These are phyloP conservation scores for Geum urbanum DNA, from an alignment of 306 rosid species.

Conservation along the genomic window DNA sequence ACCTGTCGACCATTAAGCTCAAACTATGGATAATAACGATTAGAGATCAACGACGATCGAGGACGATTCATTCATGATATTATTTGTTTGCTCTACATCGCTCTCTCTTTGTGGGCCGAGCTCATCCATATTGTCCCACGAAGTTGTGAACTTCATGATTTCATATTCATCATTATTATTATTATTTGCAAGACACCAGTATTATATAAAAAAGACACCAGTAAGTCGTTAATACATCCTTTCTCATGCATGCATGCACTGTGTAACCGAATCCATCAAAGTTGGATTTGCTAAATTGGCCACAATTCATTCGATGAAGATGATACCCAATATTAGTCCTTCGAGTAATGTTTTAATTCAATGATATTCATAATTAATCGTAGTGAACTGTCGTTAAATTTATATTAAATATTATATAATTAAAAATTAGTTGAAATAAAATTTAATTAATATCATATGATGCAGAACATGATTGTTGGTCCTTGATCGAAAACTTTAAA, in stretches of 20 bases:
- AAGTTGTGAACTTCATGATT: slow-evolving; percentile 16
- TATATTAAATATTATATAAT: no score
- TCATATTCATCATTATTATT: background rate
- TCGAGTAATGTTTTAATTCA: no score
- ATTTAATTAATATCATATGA: no score
- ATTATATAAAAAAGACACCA: background rate
- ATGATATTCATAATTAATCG: no score
- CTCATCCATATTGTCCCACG: background rate
- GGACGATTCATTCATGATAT: background rate
- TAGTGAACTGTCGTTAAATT: no score
- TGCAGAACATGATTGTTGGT: no score
- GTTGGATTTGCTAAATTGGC: background rate
- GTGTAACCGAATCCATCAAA: background rate
- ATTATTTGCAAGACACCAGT: background rate
- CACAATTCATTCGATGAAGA: background rate
- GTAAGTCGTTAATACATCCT: background rate
- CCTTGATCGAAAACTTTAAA: no score
- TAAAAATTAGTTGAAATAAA: no score
- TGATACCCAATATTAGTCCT: background rate
- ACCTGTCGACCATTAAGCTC: background rate
- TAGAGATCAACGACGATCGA: background rate
- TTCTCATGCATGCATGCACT: background rate
- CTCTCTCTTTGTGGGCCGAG: background rate
- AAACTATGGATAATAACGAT: slow-evolving; percentile 2
- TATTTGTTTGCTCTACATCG: background rate